These are phyloP conservation scores for Aspergillus oerlinghausenensis DNA, from an alignment of 2,329 filamentous ascomycete genomes.

Conservation along the genomic window DNA sequence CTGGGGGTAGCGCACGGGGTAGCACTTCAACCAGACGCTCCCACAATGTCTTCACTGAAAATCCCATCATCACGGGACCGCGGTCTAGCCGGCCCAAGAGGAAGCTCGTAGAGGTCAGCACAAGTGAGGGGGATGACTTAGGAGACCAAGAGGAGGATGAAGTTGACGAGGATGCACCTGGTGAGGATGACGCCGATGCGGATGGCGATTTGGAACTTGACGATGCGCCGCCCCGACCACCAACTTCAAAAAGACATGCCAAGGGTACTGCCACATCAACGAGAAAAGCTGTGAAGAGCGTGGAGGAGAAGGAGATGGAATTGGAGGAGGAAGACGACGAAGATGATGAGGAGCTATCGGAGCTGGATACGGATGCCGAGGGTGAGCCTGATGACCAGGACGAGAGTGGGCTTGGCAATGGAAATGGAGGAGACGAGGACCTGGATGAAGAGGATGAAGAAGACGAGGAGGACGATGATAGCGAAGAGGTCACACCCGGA, in stretches of 20 bases:
- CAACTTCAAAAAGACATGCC: slow-evolving; percentile 32
- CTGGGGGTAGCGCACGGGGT: slow-evolving; percentile 26
- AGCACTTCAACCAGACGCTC: slow-evolving; percentile 25
- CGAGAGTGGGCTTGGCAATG: slow-evolving; percentile 40
- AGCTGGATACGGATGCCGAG: slow-evolving; percentile 44
- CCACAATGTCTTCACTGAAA: slow-evolving; percentile 44
- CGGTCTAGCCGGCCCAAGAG: slow-evolving; percentile 43
- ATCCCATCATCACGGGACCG: slow-evolving; percentile 43
- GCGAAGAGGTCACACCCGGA: slow-evolving; percentile 40
- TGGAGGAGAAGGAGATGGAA: slow-evolving; percentile 46
- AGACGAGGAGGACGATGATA: slow-evolving; percentile 42
- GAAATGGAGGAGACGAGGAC: slow-evolving; percentile 31
- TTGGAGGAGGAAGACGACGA: slow-evolving; percentile 31
- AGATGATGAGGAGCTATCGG: slow-evolving; percentile 40
- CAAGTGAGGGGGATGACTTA: slow-evolving; percentile 47
- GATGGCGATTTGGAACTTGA: slow-evolving; percentile 44
- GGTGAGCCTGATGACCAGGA: slow-evolving; percentile 48
- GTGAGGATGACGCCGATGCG: slow-evolving; percentile 29
- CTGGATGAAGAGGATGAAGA: slow-evolving; percentile 38
- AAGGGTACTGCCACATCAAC: slow-evolving; percentile 32
- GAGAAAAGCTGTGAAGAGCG: slow-evolving; percentile 37
- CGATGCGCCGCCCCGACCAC: slow-evolving; percentile 38
- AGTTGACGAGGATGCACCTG: slow-evolving; percentile 38
- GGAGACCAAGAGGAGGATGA: slow-evolving; percentile 42
- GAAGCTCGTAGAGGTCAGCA: slow-evolving; percentile 42